Evolutionary conservation across 2,329 filamentous ascomycete genomes (phyloP).

Genomic region (Aaosphaeria arxii): DNA sequence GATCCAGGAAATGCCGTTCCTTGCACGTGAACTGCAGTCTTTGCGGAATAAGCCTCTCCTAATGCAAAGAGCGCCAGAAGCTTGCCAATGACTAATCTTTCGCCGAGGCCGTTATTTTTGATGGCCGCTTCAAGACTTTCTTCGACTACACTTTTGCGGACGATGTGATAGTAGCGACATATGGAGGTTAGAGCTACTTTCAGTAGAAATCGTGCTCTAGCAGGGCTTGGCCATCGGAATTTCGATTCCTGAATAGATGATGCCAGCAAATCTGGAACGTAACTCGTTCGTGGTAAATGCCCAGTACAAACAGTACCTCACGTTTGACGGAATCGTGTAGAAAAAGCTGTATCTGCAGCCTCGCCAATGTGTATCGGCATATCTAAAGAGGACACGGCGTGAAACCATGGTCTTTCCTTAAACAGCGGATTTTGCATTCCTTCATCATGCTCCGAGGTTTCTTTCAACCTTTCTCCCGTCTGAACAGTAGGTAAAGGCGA

Average conservation of each 20-base stretch:
- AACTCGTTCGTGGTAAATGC: constrained; percentile 34
- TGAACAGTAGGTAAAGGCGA: background rate
- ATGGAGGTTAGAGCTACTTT: constrained; percentile 44
- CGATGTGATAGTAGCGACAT: constrained; percentile 42
- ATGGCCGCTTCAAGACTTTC: constrained; percentile 39
- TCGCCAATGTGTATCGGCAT: constrained; percentile 37
- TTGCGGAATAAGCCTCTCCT: background rate
- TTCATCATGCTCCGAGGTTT: constrained; percentile 1
- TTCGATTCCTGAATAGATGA: constrained; percentile 32
- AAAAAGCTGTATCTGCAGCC: constrained; percentile 38
- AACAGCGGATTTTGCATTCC: constrained; percentile 33
- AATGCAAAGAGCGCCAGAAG: background rate
- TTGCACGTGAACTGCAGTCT: constrained; percentile 11
- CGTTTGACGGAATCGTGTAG: constrained; percentile 34
- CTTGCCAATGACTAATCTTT: background rate
- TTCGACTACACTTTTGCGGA: constrained; percentile 38
- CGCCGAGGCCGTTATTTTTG: constrained; percentile 13
- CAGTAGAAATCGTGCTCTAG: constrained; percentile 17
- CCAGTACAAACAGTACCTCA: constrained; percentile 16
- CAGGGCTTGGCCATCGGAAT: background rate
- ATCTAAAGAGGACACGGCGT: constrained; percentile 24
- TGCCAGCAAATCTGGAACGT: constrained; percentile 29
- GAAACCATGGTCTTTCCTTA: constrained; percentile 37
- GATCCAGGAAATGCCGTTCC: constrained; percentile 43
- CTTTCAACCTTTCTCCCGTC: background rate